phyloP scores from a whole-genome alignment of 331 rosid genomes.

The Telfairia occidentalis region DNA sequence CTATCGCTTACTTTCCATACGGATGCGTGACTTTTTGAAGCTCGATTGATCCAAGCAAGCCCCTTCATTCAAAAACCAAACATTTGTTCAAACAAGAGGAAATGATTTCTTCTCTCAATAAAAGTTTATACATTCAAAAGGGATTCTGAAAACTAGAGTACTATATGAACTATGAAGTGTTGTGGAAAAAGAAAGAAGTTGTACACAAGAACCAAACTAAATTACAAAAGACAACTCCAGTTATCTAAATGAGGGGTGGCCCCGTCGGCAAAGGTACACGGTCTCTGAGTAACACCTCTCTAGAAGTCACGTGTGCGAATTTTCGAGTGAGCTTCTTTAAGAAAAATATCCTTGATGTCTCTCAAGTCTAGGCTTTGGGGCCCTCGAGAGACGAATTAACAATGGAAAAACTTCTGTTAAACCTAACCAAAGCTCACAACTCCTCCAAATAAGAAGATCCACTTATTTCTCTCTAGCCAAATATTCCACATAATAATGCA shows the following conservation, averaged over 20 bases:
- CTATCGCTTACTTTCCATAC: conserved; percentile 44
- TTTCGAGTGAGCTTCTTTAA: no score
- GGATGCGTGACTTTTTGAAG: conserved; percentile 37
- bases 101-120: background rate
- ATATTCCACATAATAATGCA: background rate
- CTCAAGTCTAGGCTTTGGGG: no score
- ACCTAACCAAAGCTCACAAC: no score
- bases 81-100: background rate
- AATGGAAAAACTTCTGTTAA: no score
- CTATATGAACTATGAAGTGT: background rate
- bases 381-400: no score
- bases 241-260: no score
- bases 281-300: no score
- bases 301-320: no score
- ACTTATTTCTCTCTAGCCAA: background rate
- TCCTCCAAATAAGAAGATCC: no score
- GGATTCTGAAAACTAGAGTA: background rate
- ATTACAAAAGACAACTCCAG: background rate
- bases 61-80: conserved; percentile 40
- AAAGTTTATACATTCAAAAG: background rate
- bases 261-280: no score
- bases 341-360: no score
- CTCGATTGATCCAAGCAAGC: conserved; percentile 56
- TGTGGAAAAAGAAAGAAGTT: background rate
- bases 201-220: background rate